phyloP scores from a whole-genome alignment of 768 basidiomycete genomes.

The Calocera cornea region DNA sequence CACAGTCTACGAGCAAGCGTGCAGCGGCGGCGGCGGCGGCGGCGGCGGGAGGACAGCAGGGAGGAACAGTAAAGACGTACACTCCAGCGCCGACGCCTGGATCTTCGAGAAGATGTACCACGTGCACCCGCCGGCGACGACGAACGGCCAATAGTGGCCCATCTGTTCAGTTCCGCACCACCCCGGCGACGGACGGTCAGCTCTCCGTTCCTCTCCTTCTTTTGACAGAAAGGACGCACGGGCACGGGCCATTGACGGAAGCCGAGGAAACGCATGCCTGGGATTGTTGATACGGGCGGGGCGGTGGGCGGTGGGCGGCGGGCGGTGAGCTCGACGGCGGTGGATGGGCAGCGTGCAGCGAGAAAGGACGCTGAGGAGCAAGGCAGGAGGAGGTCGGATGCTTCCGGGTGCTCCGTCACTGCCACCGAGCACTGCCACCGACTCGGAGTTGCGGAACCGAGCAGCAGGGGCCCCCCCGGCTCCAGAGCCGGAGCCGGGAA shows the following conservation, averaged over 20 bases:
- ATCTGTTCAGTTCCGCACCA: no score
- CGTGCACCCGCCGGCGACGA: neutral
- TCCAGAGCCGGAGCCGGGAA: no score
- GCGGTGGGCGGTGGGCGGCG: neutral
- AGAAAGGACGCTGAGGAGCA: neutral
- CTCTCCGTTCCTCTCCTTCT: no score
- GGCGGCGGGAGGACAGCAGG: no score
- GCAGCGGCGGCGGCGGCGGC: no score
- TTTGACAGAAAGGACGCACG: neutral
- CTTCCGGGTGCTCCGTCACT: no score
- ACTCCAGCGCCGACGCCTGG: neutral
- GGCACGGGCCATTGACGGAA: neutral
- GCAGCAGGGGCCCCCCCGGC: no score
- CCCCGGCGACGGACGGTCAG: no score
- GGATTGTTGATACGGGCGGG: neutral
- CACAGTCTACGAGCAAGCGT: neutral
- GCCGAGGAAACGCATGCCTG: conserved; percentile 1
- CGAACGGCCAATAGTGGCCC: conserved; percentile 1
- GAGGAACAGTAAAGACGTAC: neutral
- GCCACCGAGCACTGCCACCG: no score
- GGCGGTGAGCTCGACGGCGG: neutral
- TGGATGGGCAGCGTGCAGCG: neutral
- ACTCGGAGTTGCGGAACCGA: no score
- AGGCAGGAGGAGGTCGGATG: no score
- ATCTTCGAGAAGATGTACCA: neutral